These are phyloP conservation scores for Quillaja saponaria DNA, from an alignment of 306 rosid species.

Conservation along the genomic window DNA sequence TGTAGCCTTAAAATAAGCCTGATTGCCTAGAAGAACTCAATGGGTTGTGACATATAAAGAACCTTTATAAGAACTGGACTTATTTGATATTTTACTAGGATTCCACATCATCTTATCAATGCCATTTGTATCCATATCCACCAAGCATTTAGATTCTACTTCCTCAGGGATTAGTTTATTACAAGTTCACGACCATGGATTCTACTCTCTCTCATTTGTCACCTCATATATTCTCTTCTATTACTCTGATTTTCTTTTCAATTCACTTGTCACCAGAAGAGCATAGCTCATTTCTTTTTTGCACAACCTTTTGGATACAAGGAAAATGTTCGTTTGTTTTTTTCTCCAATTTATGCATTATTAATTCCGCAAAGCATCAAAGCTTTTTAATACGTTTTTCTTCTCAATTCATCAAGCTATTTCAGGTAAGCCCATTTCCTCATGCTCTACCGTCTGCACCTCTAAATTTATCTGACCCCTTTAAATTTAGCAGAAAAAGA, in stretches of 20 bases:
- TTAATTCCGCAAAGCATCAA: slow-evolving; percentile 46
- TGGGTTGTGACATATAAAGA: too few relatives aligned
- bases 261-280: slow-evolving; percentile 6
- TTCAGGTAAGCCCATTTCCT: slow-evolving; percentile 50
- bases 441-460: slow-evolving; percentile 34
- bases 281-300: slow-evolving; percentile 2
- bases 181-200: slow-evolving; percentile 17
- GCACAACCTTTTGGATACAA: not conserved
- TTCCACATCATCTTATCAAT: slow-evolving; percentile 44
- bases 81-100: too few relatives aligned
- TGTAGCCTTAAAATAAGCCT: too few relatives aligned
- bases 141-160: slow-evolving; percentile 48
- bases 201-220: slow-evolving; percentile 22
- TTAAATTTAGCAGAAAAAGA: slow-evolving; percentile 41
- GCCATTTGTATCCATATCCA: slow-evolving; percentile 24
- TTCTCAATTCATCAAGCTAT: slow-evolving; percentile 53
- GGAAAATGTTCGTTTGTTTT: slow-evolving; percentile 64
- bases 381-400: slow-evolving; percentile 42
- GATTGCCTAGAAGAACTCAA: too few relatives aligned
- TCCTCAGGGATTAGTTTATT: not conserved
- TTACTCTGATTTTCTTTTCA: slow-evolving; percentile 24
- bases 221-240: slow-evolving; percentile 31
- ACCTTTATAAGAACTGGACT: too few relatives aligned
- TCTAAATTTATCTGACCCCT: slow-evolving; percentile 30
- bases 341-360: slow-evolving; percentile 54